Conservation (phyloP, 129 eudicot species). For the Artemisia tridentata region DNA sequence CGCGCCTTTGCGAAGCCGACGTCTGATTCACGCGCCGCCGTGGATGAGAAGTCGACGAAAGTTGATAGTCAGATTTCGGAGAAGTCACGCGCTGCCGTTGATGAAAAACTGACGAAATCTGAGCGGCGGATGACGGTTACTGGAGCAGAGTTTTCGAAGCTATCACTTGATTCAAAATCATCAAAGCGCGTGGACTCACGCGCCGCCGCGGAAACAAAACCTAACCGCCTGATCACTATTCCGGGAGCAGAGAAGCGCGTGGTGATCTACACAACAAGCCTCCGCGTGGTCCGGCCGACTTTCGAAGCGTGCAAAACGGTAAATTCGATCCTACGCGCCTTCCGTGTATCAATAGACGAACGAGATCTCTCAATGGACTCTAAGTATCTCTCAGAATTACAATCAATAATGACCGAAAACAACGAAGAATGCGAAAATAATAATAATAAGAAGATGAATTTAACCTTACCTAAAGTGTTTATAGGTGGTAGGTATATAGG, state of each 20-base stretch:
- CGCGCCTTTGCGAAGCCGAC: slow-evolving; percentile 43
- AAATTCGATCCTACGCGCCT: slow-evolving; percentile 53
- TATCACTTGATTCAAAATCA: too few relatives aligned
- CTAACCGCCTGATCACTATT: slow-evolving; percentile 33
- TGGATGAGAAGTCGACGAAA: background rate
- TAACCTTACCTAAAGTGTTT: slow-evolving; percentile 76
- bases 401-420: slow-evolving; percentile 33
- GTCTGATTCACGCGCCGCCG: background rate
- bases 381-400: slow-evolving; percentile 57
- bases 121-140: slow-evolving; percentile 39
- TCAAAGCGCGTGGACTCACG: too few relatives aligned
- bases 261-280: slow-evolving; percentile 71
- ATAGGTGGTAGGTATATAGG: slow-evolving; percentile 86
- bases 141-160: slow-evolving; percentile 38
- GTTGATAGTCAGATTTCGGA: background rate
- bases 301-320: slow-evolving; percentile 86
- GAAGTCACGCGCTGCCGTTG: slow-evolving; percentile 6
- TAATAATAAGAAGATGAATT: slow-evolving; percentile 25
- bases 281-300: slow-evolving; percentile 74
- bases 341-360: slow-evolving; percentile 76
- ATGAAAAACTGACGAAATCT: slow-evolving; percentile 1
- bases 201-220: background rate
- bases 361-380: slow-evolving; percentile 90
- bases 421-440: slow-evolving; percentile 8
- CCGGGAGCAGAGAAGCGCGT: slow-evolving; percentile 60